Base-by-base conservation (phyloP, 441 rosid species). In the Erodium trifolium region DNA sequence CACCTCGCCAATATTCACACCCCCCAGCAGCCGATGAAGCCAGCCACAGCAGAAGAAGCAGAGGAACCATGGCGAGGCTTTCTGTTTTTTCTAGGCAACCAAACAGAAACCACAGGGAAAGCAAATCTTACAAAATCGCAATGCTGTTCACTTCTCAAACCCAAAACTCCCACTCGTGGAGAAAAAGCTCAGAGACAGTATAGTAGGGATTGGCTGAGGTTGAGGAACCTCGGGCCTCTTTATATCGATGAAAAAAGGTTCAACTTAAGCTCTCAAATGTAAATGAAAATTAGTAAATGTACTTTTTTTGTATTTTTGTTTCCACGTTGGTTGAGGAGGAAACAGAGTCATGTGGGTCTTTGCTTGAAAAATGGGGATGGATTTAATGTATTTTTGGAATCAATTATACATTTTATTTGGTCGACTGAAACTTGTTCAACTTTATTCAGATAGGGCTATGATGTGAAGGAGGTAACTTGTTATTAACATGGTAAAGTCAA, bases 1-100 rank as follows among this genome's bases (percentile, higher is more conserved):
- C 99, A n/a, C n/a, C 27, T 78, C 87, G 89, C 39, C 84, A 84
- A 68, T 94, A 94, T 78, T 92, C 96, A 76, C 88, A 97, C 3
- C 88, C 92, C 31, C 88, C 91, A 7, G 80, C 72, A 66, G 85
- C 90, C n/a, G 78, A 75, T 2, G 91, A 89, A 43, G 86, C 69
- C 45, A 67, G 10, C 69, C 77, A 82, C 13, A 85, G 78, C 17
- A 87, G 74, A 39, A 86, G 64, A 2, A 23, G 27, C 78, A 90
- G 72, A 70, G 86, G 68, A 75, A 77, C 75, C 70, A 79, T 62
- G 13, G 84, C 70, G 49, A 77, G 63, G 65, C 71, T 69, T 16
- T 75, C 74, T 67, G 19, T 7, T 29, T 72, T 2, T 23, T 29
- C 37, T 60, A 16, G 14, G 13, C 13, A 68, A 23, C 23, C 12